phyloP scores from a whole-genome alignment of 2,329 filamentous ascomycete genomes.

The Botryosphaeria agaves region DNA sequence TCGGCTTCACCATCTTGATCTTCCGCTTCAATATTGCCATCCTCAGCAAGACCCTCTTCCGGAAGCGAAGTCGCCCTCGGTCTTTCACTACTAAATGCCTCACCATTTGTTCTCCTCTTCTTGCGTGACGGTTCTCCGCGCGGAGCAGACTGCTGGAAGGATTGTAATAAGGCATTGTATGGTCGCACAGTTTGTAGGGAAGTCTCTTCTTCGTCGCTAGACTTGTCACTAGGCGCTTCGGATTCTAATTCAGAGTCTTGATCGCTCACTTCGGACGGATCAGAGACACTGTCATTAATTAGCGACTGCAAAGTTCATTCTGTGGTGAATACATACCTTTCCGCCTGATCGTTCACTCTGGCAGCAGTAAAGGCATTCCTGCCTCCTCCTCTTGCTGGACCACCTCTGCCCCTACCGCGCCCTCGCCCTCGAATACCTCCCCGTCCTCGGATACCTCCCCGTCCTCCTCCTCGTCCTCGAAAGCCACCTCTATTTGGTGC shows the following conservation, averaged over 20 bases:
- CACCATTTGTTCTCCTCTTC: slow-evolving; percentile 31
- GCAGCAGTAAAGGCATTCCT: slow-evolving; percentile 6
- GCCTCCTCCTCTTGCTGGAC: slow-evolving; percentile 6
- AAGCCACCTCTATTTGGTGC: slow-evolving; percentile 10
- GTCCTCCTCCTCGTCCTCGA: slow-evolving; percentile 6
- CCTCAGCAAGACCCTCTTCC: neutral
- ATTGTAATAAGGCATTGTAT: slow-evolving; percentile 39
- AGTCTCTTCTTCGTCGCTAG: slow-evolving; percentile 14
- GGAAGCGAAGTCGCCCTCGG: neutral
- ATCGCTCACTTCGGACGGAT: too few species aligned
- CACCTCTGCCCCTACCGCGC: slow-evolving; percentile 13
- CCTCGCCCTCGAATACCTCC: slow-evolving; percentile 18
- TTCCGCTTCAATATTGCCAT: slow-evolving; percentile 11
- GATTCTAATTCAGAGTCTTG: too few species aligned
- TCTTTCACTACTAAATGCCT: slow-evolving; percentile 2
- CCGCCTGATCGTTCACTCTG: slow-evolving; percentile 8
- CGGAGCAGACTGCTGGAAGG: slow-evolving; percentile 27
- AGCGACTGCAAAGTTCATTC: slow-evolving; percentile 2
- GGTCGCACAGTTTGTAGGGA: slow-evolving; percentile 17
- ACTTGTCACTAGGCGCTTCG: slow-evolving; percentile 8
- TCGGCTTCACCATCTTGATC: slow-evolving; percentile 35
- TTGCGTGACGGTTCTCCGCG: slow-evolving; percentile 29
- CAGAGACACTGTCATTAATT: neutral
- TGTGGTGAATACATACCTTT: too few species aligned
- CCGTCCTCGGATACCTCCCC: slow-evolving; percentile 9